These are phyloP conservation scores for Halteria grandinella DNA, from an alignment of 73 alveolate genomes.

Conservation along the genomic window DNA sequence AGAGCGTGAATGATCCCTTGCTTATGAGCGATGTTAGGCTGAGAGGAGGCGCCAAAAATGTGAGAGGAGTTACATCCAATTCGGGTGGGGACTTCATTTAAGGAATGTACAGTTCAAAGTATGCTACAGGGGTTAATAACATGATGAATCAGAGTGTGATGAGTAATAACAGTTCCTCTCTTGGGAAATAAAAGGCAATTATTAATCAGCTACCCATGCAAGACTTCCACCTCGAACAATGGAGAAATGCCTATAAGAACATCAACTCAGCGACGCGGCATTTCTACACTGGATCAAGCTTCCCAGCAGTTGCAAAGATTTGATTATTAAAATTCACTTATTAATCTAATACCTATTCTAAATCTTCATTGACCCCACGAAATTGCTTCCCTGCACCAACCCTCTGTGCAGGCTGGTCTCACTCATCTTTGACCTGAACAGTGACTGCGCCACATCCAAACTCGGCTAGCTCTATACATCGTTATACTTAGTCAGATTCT, in stretches of 20 bases:
- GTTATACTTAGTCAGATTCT: no score
- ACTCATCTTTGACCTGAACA: no score
- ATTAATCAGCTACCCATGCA: constrained; percentile 46
- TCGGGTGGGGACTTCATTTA: background rate
- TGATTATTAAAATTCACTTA: background rate
- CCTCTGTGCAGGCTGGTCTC: no score
- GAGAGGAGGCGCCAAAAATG: background rate
- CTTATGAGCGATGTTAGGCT: background rate
- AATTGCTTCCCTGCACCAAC: no score
- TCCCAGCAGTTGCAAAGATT: no score
- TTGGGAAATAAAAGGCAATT: constrained; percentile 6
- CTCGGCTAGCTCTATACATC: no score
- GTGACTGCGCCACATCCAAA: no score
- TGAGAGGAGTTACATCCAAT: no score
- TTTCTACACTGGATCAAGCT: constrained; percentile 51
- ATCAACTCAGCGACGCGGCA: constrained; percentile 40
- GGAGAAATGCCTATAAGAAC: constrained; percentile 57
- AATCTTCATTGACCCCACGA: no score
- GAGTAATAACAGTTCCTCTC: background rate
- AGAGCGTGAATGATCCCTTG: background rate
- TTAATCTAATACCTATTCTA: no score
- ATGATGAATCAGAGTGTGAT: background rate
- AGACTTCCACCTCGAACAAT: constrained; percentile 49
- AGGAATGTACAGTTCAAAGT: background rate
- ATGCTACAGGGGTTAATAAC: no score